phyloP scores from a whole-genome alignment of 1,284 basidiomycete species.

The Rugosomyces carneus region DNA sequence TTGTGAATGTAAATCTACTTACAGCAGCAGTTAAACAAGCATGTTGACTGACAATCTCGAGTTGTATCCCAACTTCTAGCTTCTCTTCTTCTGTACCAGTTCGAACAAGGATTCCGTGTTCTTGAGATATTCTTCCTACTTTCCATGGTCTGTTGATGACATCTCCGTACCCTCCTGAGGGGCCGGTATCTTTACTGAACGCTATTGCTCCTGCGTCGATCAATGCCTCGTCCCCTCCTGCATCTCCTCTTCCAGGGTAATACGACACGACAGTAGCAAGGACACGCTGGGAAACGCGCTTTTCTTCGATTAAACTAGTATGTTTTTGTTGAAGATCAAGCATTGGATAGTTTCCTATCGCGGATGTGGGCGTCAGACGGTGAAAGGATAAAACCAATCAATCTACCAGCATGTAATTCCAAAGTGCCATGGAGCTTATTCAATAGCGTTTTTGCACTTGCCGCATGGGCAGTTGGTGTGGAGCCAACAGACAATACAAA shows the following conservation, averaged over 20 bases:
- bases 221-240: constrained; percentile 66
- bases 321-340: constrained; percentile 80
- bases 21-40: constrained; percentile 76
- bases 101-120: constrained; percentile 69
- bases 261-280: constrained; percentile 70
- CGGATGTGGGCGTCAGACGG: constrained; percentile 1
- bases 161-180: constrained; percentile 64
- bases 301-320: constrained; percentile 56
- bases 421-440: constrained; percentile 51
- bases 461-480: constrained; percentile 82
- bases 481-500: constrained; percentile 79
- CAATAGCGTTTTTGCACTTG: constrained; percentile 42
- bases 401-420: constrained; percentile 70
- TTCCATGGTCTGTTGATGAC: constrained; percentile 68
- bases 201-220: constrained; percentile 79
- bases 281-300: constrained; percentile 62
- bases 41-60: constrained; percentile 70
- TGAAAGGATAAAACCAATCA: neutral
- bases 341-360: constrained; percentile 74
- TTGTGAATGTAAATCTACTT: constrained; percentile 11
- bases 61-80: constrained; percentile 53
- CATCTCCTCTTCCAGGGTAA: constrained; percentile 62
- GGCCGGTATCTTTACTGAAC: constrained; percentile 81
- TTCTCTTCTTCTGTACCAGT: constrained; percentile 25
- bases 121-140: constrained; percentile 70